phyloP scores from a whole-genome alignment of 208 protist genomes.

The Trypanosoma cruzi region DNA sequence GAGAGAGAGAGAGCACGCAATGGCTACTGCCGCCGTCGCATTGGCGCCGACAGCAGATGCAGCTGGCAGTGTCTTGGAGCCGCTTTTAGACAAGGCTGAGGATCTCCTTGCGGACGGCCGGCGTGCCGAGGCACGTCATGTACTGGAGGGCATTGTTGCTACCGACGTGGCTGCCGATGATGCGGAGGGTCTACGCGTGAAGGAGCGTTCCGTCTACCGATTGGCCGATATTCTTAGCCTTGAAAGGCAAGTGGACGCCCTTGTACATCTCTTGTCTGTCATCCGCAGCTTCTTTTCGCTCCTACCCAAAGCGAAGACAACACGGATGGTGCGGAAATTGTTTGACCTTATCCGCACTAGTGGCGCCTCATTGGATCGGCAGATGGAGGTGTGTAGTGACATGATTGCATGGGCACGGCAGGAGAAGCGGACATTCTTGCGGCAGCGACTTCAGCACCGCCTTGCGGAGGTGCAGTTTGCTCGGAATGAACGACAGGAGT shows the following conservation, averaged over 20 bases:
- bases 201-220: constrained; percentile 85
- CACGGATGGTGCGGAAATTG: constrained; percentile 91
- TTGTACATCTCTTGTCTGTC: constrained; percentile 62
- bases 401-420: constrained; percentile 95
- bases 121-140: constrained; percentile 47
- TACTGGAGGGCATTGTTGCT: constrained; percentile 53
- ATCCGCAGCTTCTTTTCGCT: constrained; percentile 80
- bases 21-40: constrained; percentile 3
- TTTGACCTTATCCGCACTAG: constrained; percentile 86
- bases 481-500: constrained; percentile 73
- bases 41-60: not conserved
- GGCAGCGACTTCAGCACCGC: constrained; percentile 95
- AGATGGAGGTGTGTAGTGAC: constrained; percentile 93
- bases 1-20: not conserved
- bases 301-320: constrained; percentile 92
- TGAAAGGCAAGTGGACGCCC: constrained; percentile 48
- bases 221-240: constrained; percentile 63
- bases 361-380: constrained; percentile 72
- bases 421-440: constrained; percentile 97
- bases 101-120: constrained; percentile 59
- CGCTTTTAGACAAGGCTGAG: constrained; percentile 50
- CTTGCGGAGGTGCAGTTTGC: constrained; percentile 94
- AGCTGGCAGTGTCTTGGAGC: constrained; percentile 13
- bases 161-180: constrained; percentile 52
- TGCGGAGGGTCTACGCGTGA: constrained; percentile 60